Evolutionary conservation across 2,329 filamentous ascomycete species (phyloP).

Genomic region (Ophiocordyceps camponoti-floridani): DNA sequence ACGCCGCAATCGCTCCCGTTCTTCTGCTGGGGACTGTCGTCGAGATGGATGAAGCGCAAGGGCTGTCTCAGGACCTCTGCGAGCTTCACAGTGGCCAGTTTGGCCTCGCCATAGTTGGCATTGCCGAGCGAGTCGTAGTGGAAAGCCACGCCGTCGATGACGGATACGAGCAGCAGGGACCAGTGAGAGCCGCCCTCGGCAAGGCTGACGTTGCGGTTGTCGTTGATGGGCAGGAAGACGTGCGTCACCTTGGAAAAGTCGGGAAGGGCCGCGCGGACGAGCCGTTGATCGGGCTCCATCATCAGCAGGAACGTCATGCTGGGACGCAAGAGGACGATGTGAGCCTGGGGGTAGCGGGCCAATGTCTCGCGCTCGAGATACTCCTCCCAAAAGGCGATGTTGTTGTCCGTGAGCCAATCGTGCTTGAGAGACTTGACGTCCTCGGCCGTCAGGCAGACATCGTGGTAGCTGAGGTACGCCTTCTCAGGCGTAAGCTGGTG

Average conservation of each 20-base stretch:
- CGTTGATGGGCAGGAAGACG: slow-evolving; percentile 91
- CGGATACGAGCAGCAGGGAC: slow-evolving; percentile 78
- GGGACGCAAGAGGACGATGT: slow-evolving; percentile 80
- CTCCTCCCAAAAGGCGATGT: slow-evolving; percentile 97
- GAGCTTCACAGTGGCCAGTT: slow-evolving; percentile 50
- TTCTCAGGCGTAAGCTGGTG: slow-evolving; percentile 30
- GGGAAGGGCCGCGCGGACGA: slow-evolving; percentile 52
- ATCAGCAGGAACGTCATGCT: slow-evolving; percentile 87
- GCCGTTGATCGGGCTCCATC: slow-evolving; percentile 42
- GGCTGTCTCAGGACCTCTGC: slow-evolving; percentile 45
- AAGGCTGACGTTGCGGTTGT: slow-evolving; percentile 55
- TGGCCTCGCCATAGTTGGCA: slow-evolving; percentile 59
- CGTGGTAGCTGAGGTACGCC: slow-evolving; percentile 22
- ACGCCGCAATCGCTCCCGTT: slow-evolving; percentile 91
- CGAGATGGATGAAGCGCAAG: slow-evolving; percentile 61
- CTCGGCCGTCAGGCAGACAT: slow-evolving; percentile 51
- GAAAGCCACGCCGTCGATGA: slow-evolving; percentile 80
- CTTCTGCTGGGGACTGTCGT: slow-evolving; percentile 77
- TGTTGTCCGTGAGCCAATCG: slow-evolving; percentile 96
- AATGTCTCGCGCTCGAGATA: slow-evolving; percentile 85
- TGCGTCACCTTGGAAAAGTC: slow-evolving; percentile 70
- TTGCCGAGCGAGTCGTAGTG: slow-evolving; percentile 83
- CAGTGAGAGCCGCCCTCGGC: slow-evolving; percentile 91
- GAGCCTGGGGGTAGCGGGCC: slow-evolving; percentile 57
- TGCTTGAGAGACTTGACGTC: slow-evolving; percentile 76